Evolutionary conservation across 2,329 filamentous ascomycete genomes (phyloP).

Genomic region (Ceratocystis albifundus): DNA sequence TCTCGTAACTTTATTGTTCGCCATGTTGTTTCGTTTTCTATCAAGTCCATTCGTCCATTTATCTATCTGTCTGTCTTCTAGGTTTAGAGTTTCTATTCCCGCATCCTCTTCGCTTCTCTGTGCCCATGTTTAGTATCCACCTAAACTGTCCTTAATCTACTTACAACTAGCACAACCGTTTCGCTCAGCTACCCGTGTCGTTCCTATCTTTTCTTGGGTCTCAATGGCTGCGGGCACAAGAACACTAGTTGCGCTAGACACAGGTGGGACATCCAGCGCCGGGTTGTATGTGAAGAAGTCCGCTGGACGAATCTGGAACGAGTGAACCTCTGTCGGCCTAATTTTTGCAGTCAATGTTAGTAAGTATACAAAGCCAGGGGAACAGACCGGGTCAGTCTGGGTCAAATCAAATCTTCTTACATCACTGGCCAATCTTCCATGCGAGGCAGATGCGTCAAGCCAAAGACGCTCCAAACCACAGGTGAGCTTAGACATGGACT

Average conservation of each 20-base stretch:
- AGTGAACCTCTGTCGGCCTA: constrained; percentile 40
- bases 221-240: constrained; percentile 27
- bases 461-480: constrained; percentile 40
- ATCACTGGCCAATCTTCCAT: constrained; percentile 43
- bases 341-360: not conserved
- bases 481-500: constrained; percentile 28
- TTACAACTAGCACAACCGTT: not conserved
- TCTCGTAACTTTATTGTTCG: not conserved
- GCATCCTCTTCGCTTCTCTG: not conserved
- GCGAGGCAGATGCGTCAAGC: constrained; percentile 39
- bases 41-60: not conserved
- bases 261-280: constrained; percentile 36
- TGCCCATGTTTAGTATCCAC: not conserved
- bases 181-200: not conserved
- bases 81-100: not conserved
- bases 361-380: not conserved
- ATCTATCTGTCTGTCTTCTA: not conserved
- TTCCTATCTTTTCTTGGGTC: not conserved
- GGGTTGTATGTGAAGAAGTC: constrained; percentile 40
- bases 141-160: not conserved
- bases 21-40: not conserved
- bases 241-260: constrained; percentile 33
- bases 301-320: constrained; percentile 36
- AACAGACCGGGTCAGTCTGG: constrained; percentile 19
- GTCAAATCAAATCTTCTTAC: constrained; percentile 31